Base-by-base conservation (phyloP, 2,329 filamentous ascomycete species). In the Saccharata proteae region DNA sequence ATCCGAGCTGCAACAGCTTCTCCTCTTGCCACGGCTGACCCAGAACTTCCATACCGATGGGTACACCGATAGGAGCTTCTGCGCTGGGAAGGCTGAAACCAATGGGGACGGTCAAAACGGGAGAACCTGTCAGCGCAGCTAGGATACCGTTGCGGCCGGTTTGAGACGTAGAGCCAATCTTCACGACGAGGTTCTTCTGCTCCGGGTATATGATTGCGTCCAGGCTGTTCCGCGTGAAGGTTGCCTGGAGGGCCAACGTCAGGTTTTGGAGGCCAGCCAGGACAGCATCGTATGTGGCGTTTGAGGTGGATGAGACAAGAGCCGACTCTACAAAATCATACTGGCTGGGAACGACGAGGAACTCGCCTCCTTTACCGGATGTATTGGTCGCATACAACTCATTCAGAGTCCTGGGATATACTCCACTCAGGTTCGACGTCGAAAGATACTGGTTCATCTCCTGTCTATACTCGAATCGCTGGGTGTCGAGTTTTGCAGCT, bases 31-130 rank as follows among this genome's bases (percentile, higher is more conserved):
- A 76, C 4, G 64, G 64, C 37, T 57, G 43, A 0, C 74, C 72
- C 35, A 79, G 44, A 14, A 79, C 66, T 52, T 79, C 74, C 62
- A 78, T 67, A 1, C 75, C 74, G 22, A 79, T 63, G 0, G 74
- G 74, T 4, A 79, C 61, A 2, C 74, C 74, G 18, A 63, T 44
- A 0, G 65, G 65, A 11, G 73, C 71, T 7, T 65, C 59, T 0
- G 49, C 43, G 1, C 53, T 65, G 1, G 57, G 42, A 1, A 57
- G 43, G 14, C 67, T 71, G 40, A 74, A 74, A 0, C 68, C 69
- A 1, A 56, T 59, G 0, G 69, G 69, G 1, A 73, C 54, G 3
- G 64, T 65, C 4, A 72, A 57, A 4, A 70, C 67, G 7, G 68
- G 67, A 4, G 47, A 55, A 1, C 67, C 67, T 2, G 67, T 70